These are phyloP conservation scores for Mucor velutinosus DNA, from an alignment of 371 early-diverging fungal species.

Conservation along the genomic window DNA sequence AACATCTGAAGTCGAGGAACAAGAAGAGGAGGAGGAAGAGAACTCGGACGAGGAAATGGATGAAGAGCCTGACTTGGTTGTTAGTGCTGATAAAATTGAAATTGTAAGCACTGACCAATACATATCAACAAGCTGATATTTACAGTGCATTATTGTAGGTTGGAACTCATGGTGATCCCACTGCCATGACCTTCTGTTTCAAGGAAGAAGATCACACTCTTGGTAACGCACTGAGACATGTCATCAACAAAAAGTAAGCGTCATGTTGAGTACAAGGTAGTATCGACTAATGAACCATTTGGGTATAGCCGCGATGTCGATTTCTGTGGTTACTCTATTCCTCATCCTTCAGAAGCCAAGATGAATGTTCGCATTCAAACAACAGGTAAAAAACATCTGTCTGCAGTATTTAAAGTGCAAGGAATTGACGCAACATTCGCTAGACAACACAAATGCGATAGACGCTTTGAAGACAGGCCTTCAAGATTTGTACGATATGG, in stretches of 20 bases:
- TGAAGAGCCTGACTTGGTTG: constrained; percentile 33
- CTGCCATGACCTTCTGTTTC: constrained; percentile 85
- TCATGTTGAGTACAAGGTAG: too few relatives aligned
- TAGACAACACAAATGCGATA: constrained; percentile 78
- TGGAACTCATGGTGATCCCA: constrained; percentile 71
- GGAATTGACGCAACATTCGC: neutral
- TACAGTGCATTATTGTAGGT: constrained; percentile 4
- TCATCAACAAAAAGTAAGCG: constrained; percentile 90
- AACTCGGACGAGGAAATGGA: constrained; percentile 37
- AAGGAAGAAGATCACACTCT: constrained; percentile 96
- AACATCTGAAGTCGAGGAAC: constrained; percentile 25
- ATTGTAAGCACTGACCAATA: constrained; percentile 42
- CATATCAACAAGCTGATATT: neutral
- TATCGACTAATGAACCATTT: neutral
- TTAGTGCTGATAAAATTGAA: constrained; percentile 49
- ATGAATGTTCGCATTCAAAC: constrained; percentile 97
- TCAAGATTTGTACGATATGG: constrained; percentile 76
- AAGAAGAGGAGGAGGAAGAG: constrained; percentile 33
- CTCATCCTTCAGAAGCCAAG: constrained; percentile 98
- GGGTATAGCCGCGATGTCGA: constrained; percentile 80
- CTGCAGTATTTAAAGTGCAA: neutral
- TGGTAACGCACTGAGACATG: constrained; percentile 91
- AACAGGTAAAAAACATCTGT: constrained; percentile 47
- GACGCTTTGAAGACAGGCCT: constrained; percentile 88
- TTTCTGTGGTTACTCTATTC: constrained; percentile 98